Base-by-base conservation (phyloP, 2,329 filamentous ascomycete species). In the Colletotrichum tabaci region DNA sequence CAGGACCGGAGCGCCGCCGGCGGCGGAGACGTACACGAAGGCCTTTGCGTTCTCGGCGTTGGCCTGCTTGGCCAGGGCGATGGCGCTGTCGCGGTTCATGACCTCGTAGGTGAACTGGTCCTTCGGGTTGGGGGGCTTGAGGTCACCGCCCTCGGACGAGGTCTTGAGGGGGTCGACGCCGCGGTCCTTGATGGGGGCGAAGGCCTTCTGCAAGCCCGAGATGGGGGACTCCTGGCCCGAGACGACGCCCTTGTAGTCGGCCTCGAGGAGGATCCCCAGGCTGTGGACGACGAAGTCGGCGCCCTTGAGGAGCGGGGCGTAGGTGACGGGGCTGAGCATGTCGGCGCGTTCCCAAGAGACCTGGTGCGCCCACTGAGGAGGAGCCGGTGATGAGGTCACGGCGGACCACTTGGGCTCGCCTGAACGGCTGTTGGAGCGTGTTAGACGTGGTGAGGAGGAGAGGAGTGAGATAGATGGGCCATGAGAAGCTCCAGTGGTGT, bases 201-300 rank as follows among this genome's bases (percentile, higher is more conserved):
- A 97, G 35, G 94, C 94, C 77, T 92, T 91, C 73, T 90, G 89
- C 16, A 99, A 85, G 1, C 94, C 96, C 8, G 90, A 83, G 63
- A 97, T 83, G n/a, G 94, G 91, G 0, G 93, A 94, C 77, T 98
- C 95, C 72, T 89, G 91, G 61, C 96, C 96, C 23, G 91, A 92
- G 35, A 99, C 80, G 18, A 98, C 92, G 76, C 93, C 93, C 84
- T 99, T 99, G 89, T 99, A 99, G 85, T 99, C 96, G 61, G 95
- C 95, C 85, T 99, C 96, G 12, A 99, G 89, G 21, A 99, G 88
- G 77, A 99, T 98, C 12, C 96, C 96, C 92, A 98, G 95, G 78
- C 89, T 94, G 86, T 99, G 96, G 57, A 99, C 92, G 35, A 98
- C 95, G 67, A 91, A 95, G 80, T 94, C 90, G 73, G 95, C 94